These are phyloP conservation scores for Mucor piriformis DNA, from an alignment of 371 early-diverging fungal genomes.

Conservation along the genomic window DNA sequence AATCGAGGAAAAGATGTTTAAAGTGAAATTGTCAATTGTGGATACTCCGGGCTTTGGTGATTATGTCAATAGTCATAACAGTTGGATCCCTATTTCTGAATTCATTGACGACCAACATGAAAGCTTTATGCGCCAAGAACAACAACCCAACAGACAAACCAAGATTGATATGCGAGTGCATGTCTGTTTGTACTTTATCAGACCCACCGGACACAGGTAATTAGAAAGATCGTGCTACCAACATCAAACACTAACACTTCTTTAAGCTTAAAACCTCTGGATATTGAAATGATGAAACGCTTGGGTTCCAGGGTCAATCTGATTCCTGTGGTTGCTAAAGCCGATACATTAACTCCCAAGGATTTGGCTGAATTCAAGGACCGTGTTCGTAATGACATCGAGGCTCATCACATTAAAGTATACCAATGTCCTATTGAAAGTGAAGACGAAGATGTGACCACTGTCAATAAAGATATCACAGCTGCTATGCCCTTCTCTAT, in stretches of 20 bases:
- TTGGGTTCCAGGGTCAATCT: conserved; percentile 85
- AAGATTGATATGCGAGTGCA: conserved; percentile 79
- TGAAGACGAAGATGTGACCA: conserved; percentile 80
- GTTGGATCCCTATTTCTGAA: conserved; percentile 73
- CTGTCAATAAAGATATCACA: conserved; percentile 78
- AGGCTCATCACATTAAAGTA: conserved; percentile 73
- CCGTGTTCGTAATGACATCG: conserved; percentile 72
- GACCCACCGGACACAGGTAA: conserved; percentile 85
- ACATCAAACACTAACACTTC: conserved; percentile 1
- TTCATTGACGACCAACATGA: conserved; percentile 96
- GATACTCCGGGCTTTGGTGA: conserved; percentile 94
- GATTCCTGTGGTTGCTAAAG: conserved; percentile 81
- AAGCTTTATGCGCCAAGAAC: conserved; percentile 79
- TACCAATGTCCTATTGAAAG: conserved; percentile 81
- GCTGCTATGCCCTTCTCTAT: conserved; percentile 94
- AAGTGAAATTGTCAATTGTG: conserved; percentile 87
- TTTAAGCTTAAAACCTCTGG: conserved; percentile 85
- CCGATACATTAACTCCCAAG: conserved; percentile 73
- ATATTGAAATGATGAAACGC: conserved; percentile 90
- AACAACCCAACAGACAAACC: conserved; percentile 54
- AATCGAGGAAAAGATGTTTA: conserved; percentile 95
- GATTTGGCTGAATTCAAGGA: conserved; percentile 83
- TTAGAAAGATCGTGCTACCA: no score
- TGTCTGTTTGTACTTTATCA: conserved; percentile 92
- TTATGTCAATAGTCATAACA: conserved; percentile 72